These are phyloP conservation scores for Trichophyton rubrum DNA, from an alignment of 2,329 filamentous ascomycete species.

Conservation along the genomic window DNA sequence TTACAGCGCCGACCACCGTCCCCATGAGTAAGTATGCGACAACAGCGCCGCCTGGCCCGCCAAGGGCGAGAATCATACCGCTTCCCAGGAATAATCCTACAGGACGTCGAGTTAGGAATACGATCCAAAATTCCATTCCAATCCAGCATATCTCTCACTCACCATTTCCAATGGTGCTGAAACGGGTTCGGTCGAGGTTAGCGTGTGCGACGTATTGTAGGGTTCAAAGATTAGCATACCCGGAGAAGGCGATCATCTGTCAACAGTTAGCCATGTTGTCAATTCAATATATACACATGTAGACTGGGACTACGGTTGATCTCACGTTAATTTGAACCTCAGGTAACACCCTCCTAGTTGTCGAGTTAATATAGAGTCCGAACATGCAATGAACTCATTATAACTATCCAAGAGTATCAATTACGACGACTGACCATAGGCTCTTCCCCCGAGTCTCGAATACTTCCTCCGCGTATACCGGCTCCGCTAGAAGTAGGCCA, in stretches of 20 bases:
- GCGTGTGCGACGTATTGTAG: not conserved
- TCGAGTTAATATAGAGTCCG: not conserved
- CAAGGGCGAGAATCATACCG: conserved; percentile 28
- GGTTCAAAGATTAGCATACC: conserved; percentile 18
- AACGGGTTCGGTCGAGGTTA: conserved; percentile 6
- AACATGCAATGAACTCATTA: not conserved
- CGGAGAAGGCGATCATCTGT: conserved; percentile 36
- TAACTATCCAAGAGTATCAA: not conserved
- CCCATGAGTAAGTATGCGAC: conserved; percentile 33
- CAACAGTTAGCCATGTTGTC: not conserved
- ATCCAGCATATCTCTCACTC: not conserved
- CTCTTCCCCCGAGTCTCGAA: conserved; percentile 4
- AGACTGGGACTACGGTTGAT: not conserved
- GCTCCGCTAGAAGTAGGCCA: conserved; percentile 1
- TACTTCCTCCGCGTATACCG: conserved; percentile 2
- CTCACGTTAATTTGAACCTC: conserved; percentile 31
- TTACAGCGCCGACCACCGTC: conserved; percentile 32
- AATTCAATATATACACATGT: not conserved
- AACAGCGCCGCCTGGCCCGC: conserved; percentile 31
- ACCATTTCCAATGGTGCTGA: conserved; percentile 32
- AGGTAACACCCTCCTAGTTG: conserved; percentile 27
- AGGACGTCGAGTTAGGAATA: not conserved
- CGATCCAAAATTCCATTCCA: not conserved
- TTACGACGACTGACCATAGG: conserved; percentile 4
- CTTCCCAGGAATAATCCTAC: conserved; percentile 32